These are phyloP conservation scores for Pichia deserticola DNA, from an alignment of 805 yeast genomes.

Conservation along the genomic window DNA sequence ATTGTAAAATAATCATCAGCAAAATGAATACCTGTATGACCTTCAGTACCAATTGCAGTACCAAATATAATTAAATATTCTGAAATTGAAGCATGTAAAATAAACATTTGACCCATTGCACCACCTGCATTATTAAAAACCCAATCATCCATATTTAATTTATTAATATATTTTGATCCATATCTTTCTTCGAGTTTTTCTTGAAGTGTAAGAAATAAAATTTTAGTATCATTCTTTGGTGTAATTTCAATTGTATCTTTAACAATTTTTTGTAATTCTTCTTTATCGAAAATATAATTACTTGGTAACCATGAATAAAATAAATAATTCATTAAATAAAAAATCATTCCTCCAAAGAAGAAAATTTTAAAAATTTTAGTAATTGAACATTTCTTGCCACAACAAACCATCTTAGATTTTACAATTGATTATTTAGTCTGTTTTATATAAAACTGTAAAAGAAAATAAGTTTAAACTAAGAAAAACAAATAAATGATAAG, in stretches of 20 bases:
- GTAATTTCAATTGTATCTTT: conserved; percentile 45
- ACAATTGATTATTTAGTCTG: too few relatives aligned
- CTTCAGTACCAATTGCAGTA: conserved; percentile 89
- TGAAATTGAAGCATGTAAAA: conserved; percentile 87
- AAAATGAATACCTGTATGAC: conserved; percentile 91
- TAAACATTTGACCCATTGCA: conserved; percentile 96
- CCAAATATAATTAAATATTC: conserved; percentile 94
- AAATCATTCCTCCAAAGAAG: conserved; percentile 15
- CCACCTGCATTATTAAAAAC: conserved; percentile 97
- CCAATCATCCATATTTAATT: conserved; percentile 76
- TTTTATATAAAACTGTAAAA: too few relatives aligned
- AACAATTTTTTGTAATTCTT: conserved; percentile 50
- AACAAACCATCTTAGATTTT: background rate
- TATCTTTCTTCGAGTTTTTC: conserved; percentile 52
- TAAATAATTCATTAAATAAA: conserved; percentile 31
- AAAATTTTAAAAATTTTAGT: background rate
- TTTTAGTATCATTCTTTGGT: conserved; percentile 54
- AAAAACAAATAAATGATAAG: too few relatives aligned
- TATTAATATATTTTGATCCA: conserved; percentile 62
- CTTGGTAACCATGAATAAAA: conserved; percentile 63
- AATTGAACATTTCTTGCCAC: background rate
- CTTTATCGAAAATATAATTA: conserved; percentile 64
- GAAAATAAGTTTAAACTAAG: too few relatives aligned
- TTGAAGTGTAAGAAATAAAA: conserved; percentile 55
- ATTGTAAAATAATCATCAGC: conserved; percentile 98